Conservation (phyloP, 1,139 yeast genomes). For the Saccharomyces pastorianus region DNA sequence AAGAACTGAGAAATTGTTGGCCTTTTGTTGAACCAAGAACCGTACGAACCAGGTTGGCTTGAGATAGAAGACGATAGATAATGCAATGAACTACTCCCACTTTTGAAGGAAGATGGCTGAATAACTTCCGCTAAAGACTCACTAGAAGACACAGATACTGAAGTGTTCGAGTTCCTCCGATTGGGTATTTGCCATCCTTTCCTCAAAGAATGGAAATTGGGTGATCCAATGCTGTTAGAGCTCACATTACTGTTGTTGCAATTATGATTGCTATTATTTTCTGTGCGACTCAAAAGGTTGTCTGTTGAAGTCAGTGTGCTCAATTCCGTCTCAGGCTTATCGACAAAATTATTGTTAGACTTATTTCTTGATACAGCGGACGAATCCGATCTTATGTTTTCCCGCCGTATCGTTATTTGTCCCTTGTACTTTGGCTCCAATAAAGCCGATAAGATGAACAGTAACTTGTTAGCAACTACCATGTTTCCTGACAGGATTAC, state of each 20-base stretch:
- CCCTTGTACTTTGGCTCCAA: conserved; percentile 23
- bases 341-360: neutral
- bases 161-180: conserved; percentile 14
- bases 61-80: conserved; percentile 30
- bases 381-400: neutral
- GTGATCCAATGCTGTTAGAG: neutral
- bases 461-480: conserved; percentile 50
- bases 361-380: neutral
- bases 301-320: neutral
- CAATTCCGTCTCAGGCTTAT: neutral
- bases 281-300: neutral
- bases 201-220: neutral
- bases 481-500: conserved; percentile 56
- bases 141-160: conserved; percentile 24
- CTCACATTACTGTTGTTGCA: neutral
- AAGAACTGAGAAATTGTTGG: conserved; percentile 17
- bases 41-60: conserved; percentile 28
- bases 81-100: conserved; percentile 26
- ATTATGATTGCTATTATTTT: neutral
- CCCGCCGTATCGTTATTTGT: conserved; percentile 5
- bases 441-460: conserved; percentile 47
- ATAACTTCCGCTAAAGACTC: conserved; percentile 27
- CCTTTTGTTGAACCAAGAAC: conserved; percentile 30
- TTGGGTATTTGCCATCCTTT: conserved; percentile 32
- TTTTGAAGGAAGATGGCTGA: conserved; percentile 30